Base-by-base conservation (phyloP, 805 yeast species). In the Wickerhamomyces bisporus region DNA sequence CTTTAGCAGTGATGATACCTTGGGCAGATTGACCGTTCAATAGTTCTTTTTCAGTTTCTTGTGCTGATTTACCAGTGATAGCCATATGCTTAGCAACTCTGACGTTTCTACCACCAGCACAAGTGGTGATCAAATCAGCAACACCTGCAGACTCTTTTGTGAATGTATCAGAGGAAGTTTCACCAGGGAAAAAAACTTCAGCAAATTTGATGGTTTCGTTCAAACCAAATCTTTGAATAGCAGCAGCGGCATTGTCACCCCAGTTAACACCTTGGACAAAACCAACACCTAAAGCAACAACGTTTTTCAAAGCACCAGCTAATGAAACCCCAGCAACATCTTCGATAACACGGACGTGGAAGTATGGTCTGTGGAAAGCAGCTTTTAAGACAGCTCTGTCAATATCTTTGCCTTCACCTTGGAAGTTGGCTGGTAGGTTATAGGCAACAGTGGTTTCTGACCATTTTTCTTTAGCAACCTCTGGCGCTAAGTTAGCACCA, bases 161-260 rank as follows among this genome's bases (percentile, higher is more conserved):
- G 65, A 89, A 89, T 20, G 98, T 93, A 44, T 73, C 77, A 34
- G 48, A 51, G 36, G 43, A 40, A 17, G 58, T 51, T 45, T 53
- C 51, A 38, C 58, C 58, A 29, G 81, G 89, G 79, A 78, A 93
- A 67, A 86, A 89, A 52, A 71, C 72, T 55, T 77, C 71, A 30
- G 95, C 93, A 63, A 93, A 93, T 59, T 76, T 75, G 61, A 89
- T 84, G 57, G 85, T 86, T 69, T 93, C 98, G 55, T 82, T 75
- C 48, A 93, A 68, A 34, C 98, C 98, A 50, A 91, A 83, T 68
- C 98, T 78, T 89, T 91, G 94, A 54, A 93, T 81, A 31, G 98
- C 98, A 39, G 98, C 83, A 65, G 91, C 88, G 48, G 98, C 98
- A 62, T 93, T 93, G 65, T 88, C 96, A 63, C 98, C 98, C 98